Percentiles rank a stretch among this genome's conserved stretches.
Conservation (phyloP, 176 grass and related monocot species). For the Olyra latifolia region DNA sequence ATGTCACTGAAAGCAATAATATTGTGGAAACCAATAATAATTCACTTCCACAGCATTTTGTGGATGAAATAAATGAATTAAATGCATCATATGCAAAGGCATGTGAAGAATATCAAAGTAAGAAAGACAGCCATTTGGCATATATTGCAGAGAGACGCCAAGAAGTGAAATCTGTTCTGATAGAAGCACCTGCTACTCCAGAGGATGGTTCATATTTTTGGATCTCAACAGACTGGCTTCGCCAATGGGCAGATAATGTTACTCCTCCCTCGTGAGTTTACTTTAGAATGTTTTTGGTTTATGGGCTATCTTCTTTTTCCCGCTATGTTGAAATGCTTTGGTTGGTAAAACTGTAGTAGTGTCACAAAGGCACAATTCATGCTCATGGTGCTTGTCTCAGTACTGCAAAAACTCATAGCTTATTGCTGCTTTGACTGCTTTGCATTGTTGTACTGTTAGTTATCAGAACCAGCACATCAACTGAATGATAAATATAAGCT, state of each 20-base stretch:
- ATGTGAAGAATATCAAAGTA: constrained; percentile 70
- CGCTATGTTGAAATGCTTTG: neutral
- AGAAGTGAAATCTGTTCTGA: constrained; percentile 86
- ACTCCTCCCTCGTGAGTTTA: constrained; percentile 73
- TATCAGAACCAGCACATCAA: neutral
- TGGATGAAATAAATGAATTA: constrained; percentile 64
- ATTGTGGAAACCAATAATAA: constrained; percentile 42
- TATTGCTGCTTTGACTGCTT: neutral
- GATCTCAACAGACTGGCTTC: constrained; percentile 97
- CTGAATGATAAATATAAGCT: neutral
- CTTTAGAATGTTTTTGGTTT: neutral
- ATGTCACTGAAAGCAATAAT: constrained; percentile 39
- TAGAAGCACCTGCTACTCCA: constrained; percentile 62
- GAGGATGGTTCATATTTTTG: constrained; percentile 83
- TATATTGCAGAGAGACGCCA: constrained; percentile 72
- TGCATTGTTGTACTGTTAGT: neutral
- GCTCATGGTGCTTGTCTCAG: neutral
- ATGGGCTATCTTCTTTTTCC: neutral
- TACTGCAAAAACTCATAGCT: neutral
- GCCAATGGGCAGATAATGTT: constrained; percentile 88
- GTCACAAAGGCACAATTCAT: neutral
- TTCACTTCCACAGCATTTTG: constrained; percentile 66
- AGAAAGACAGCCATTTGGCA: constrained; percentile 66
- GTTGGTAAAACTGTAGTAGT: constrained; percentile 20
- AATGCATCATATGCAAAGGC: constrained; percentile 65